Percentiles rank a stretch among this genome's conserved stretches.
Evolutionary conservation across 2,329 filamentous ascomycete species (phyloP).

Genomic region (Clarireedia paspali): DNA sequence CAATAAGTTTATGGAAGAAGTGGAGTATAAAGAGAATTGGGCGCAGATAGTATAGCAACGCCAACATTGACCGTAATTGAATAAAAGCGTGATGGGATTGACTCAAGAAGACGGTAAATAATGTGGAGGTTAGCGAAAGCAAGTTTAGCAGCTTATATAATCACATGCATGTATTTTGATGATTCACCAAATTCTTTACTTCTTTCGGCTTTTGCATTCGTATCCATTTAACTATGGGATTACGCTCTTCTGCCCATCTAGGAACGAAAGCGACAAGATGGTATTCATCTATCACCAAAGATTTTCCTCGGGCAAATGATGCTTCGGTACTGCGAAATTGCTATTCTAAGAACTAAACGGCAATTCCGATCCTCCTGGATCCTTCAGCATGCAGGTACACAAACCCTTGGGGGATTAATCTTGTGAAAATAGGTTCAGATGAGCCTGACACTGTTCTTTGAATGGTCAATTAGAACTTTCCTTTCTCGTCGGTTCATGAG

Average conservation of each 20-base stretch:
- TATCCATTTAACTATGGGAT: neutral
- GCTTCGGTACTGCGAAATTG: neutral
- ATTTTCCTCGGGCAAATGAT: too few relatives aligned
- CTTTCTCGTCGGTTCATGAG: neutral
- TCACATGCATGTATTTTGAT: too few relatives aligned
- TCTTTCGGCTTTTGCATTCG: too few relatives aligned
- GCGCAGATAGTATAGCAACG: neutral
- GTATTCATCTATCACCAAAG: too few relatives aligned
- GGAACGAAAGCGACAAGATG: neutral
- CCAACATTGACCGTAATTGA: too few relatives aligned
- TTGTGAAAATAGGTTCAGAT: neutral
- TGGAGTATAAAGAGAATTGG: neutral
- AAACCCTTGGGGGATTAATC: neutral
- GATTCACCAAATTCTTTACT: too few relatives aligned
- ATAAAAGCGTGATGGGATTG: too few relatives aligned
- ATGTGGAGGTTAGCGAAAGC: too few relatives aligned
- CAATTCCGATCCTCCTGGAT: conserved; percentile 4
- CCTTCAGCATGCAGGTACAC: conserved; percentile 2
- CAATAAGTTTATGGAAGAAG: conserved; percentile 2
- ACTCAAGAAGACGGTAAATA: too few relatives aligned
- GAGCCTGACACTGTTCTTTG: neutral
- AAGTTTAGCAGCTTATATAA: too few relatives aligned
- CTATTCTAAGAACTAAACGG: conserved; percentile 4
- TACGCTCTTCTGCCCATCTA: neutral
- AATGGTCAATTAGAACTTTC: neutral